Evolutionary conservation across 208 protist species (phyloP), one percentile per base, ranked within the genome.

Genomic region (Polymyxa betae): DNA sequence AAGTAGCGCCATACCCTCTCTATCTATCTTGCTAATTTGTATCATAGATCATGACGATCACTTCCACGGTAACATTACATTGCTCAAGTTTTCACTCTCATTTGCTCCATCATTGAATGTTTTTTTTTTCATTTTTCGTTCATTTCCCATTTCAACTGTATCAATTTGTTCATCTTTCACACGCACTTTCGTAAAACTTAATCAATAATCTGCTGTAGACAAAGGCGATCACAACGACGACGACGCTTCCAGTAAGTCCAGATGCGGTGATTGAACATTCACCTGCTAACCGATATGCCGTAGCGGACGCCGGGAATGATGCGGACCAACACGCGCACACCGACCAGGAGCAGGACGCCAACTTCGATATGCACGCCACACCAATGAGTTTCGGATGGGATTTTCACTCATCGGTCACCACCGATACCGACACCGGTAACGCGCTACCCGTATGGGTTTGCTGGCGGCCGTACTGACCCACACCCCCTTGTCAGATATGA

Each of bases 341-440:
- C 54, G 54, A 66, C 54, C 20, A 32, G 54, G 54, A 66, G 54
- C 54, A 66, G 29, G 54, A 66, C 29, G 54, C 54, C 16, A 16
- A 66, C 29, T 66, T 66, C 54, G 54, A 66, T 66, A 66, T 66
- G 54, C 54, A 66, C 29, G 54, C 54, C 16, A 66, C 54, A 29
- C 54, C 54, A 29, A 66, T 66, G 54, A 66, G 54, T 29, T 32
- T 29, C 29, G 54, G 54, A 16, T 66, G 54, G 54, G 54, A 66
- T 66, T 66, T 66, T 29, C 54, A 66, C 29, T 66, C 54, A 32
- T 66, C 54, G 29, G 54, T 66, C 16, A 66, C 54, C 54, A 66
- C 54, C 29, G 54, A 66, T 32, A 29, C 54, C 20, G 54, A 66
- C 29, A 16, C 16, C 20, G 54, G 54, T 66, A 66, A 66, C 54